Evolutionary conservation across 148 eudicot genomes (phyloP).

Genomic region (Cornus kousa): DNA sequence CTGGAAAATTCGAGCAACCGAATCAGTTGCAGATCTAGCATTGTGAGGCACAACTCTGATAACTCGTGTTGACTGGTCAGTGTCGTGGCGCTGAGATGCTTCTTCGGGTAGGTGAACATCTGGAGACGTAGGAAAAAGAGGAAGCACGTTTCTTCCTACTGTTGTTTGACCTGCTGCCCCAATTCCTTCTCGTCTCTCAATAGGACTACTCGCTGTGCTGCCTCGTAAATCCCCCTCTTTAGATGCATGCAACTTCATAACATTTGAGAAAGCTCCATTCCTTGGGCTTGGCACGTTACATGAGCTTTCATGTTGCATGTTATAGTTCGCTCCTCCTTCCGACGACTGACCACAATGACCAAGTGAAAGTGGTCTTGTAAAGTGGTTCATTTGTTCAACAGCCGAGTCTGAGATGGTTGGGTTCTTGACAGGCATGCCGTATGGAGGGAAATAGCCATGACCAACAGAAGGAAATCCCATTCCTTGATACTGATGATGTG

Average conservation of each 20-base stretch:
- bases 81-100: constrained; percentile 15
- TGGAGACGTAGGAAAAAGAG: constrained; percentile 47
- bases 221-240: constrained; percentile 46
- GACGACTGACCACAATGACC: constrained; percentile 30
- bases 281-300: constrained; percentile 35
- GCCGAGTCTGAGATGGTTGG: constrained; percentile 44
- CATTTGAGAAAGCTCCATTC: constrained; percentile 18
- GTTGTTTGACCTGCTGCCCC: constrained; percentile 6
- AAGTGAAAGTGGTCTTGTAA: constrained; percentile 20
- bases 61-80: constrained; percentile 41
- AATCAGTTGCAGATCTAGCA: constrained; percentile 56
- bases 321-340: constrained; percentile 21
- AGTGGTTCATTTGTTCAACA: constrained; percentile 40
- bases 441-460: constrained; percentile 66
- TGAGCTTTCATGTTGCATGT: constrained; percentile 40
- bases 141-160: constrained; percentile 37
- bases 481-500: constrained; percentile 47
- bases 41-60: constrained; percentile 80
- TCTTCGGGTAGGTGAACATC: constrained; percentile 15
- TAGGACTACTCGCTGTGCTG: constrained; percentile 65
- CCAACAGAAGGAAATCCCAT: constrained; percentile 41
- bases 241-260: constrained; percentile 15
- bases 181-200: constrained; percentile 26
- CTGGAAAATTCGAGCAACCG: constrained; percentile 70
- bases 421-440: constrained; percentile 54